Evolutionary conservation across 73 alveolate genomes (phyloP).

Genomic region (Tetrahymena borealis): DNA sequence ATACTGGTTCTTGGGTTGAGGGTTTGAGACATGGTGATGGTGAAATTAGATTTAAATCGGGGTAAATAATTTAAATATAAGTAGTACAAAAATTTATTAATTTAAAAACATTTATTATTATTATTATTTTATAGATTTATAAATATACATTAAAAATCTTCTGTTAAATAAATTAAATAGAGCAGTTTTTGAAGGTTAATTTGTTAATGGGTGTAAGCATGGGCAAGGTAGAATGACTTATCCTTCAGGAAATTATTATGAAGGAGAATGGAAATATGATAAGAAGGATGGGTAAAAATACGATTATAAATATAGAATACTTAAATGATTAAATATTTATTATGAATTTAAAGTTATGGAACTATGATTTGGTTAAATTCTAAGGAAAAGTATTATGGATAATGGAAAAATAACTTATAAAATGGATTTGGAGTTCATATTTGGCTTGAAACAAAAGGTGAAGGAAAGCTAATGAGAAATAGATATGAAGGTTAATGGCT

Average conservation of each 20-base stretch:
- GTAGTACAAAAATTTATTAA: too few relatives aligned
- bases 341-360: constrained; percentile 61
- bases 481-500: constrained; percentile 98
- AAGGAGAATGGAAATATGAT: constrained; percentile 88
- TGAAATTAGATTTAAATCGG: constrained; percentile 65
- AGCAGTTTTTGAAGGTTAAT: constrained; percentile 85
- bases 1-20: constrained; percentile 84
- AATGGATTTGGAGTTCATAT: constrained; percentile 97
- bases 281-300: constrained; percentile 59
- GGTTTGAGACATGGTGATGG: constrained; percentile 92
- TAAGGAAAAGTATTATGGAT: constrained; percentile 93
- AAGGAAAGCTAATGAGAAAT: constrained; percentile 91
- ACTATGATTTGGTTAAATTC: constrained; percentile 86
- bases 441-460: constrained; percentile 91
- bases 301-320: neutral
- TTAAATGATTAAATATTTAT: neutral
- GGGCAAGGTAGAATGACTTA: constrained; percentile 92
- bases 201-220: constrained; percentile 75
- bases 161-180: too few relatives aligned
- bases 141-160: too few relatives aligned
- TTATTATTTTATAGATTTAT: too few relatives aligned
- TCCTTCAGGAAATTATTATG: constrained; percentile 89
- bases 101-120: too few relatives aligned
- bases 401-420: constrained; percentile 91
- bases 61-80: constrained; percentile 25